These are phyloP conservation scores for Apiosordaria backusii DNA, from an alignment of 495 filamentous ascomycete species.

Conservation along the genomic window DNA sequence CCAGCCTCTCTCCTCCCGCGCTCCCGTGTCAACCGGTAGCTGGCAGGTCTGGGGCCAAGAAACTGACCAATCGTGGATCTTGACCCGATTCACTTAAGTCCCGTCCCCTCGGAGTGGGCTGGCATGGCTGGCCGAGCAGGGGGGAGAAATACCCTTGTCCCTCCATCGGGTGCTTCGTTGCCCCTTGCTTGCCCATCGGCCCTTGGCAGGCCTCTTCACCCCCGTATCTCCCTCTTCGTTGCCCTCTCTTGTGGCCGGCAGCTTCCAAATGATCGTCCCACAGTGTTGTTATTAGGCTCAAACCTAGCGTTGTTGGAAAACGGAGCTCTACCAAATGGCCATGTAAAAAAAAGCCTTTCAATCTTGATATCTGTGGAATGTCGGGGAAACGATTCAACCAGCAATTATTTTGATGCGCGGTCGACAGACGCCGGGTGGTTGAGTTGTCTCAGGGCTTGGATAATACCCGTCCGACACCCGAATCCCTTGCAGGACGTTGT, in stretches of 20 bases:
- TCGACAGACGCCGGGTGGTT: conserved; percentile 7
- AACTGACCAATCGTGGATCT: conserved; percentile 20
- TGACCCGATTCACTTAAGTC: conserved; percentile 19
- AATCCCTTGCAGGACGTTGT: conserved; percentile 2
- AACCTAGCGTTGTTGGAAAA: conserved; percentile 11
- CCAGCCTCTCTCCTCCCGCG: neutral
- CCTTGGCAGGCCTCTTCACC: conserved; percentile 11
- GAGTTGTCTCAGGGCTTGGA: conserved; percentile 18
- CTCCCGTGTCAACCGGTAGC: conserved; percentile 17
- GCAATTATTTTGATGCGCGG: conserved; percentile 21
- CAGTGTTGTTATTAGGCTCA: conserved; percentile 20
- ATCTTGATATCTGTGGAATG: neutral
- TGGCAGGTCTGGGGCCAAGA: conserved; percentile 18
- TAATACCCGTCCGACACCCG: conserved; percentile 13
- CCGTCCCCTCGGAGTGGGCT: conserved; percentile 25
- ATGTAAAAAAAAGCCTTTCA: conserved; percentile 1
- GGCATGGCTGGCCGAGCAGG: conserved; percentile 17
- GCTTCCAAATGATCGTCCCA: conserved; percentile 17
- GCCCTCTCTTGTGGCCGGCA: conserved; percentile 5
- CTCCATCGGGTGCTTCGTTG: conserved; percentile 15
- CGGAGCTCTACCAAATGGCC: conserved; percentile 5
- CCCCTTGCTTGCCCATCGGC: conserved; percentile 24
- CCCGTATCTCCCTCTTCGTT: conserved; percentile 9
- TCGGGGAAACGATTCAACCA: conserved; percentile 16
- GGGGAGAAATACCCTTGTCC: conserved; percentile 21